These are phyloP conservation scores for Trametes sanguinea DNA, from an alignment of 768 basidiomycete genomes.

Conservation along the genomic window DNA sequence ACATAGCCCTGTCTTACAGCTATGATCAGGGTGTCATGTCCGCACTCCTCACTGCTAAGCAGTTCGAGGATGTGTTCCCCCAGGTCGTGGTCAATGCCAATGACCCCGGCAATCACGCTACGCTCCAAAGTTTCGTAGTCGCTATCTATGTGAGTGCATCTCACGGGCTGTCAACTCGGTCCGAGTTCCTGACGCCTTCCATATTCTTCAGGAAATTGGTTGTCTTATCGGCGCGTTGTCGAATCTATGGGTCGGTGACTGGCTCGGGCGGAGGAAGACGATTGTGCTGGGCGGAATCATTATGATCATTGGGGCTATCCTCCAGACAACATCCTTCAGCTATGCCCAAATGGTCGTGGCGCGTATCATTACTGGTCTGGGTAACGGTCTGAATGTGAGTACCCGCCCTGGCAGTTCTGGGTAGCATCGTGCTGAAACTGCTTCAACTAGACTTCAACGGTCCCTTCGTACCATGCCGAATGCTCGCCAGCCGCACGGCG, in stretches of 20 bases:
- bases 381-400: slow-evolving; percentile 62
- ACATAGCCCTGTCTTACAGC: slow-evolving; percentile 30
- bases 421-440: background rate
- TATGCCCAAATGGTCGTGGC: slow-evolving; percentile 66
- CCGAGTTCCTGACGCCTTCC: background rate
- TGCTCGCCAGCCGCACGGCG: slow-evolving; percentile 60
- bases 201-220: slow-evolving; percentile 53
- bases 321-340: slow-evolving; percentile 57
- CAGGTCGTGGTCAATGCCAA: slow-evolving; percentile 47
- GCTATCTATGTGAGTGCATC: slow-evolving; percentile 51
- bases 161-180: background rate
- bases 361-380: slow-evolving; percentile 60
- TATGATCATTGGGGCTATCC: slow-evolving; percentile 64
- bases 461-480: slow-evolving; percentile 67
- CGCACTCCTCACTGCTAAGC: slow-evolving; percentile 57
- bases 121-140: slow-evolving; percentile 59
- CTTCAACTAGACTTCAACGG: slow-evolving; percentile 55
- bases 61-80: slow-evolving; percentile 63
- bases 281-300: slow-evolving; percentile 59
- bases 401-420: background rate
- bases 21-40: slow-evolving; percentile 76
- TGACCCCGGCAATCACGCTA: slow-evolving; percentile 47
- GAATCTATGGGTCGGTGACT: slow-evolving; percentile 62
- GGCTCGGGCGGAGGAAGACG: slow-evolving; percentile 57
- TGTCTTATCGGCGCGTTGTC: slow-evolving; percentile 65